Conservation (phyloP, 2,329 filamentous ascomycete genomes). For the Apiospora kogelbergensis region DNA sequence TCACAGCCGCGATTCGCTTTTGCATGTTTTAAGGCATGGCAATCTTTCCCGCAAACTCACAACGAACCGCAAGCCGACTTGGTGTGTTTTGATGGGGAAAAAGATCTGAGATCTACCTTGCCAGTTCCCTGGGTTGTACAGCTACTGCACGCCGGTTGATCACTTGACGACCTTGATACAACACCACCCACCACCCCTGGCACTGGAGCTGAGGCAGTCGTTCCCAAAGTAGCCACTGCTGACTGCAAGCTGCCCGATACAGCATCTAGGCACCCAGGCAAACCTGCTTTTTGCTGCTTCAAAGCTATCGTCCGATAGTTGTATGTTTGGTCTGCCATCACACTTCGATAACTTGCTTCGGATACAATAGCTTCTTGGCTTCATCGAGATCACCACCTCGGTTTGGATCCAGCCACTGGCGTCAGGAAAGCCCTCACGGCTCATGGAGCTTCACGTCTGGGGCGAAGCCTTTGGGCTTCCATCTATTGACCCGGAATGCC, state of each 20-base stretch:
- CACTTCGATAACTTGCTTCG: background rate
- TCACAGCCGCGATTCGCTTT: background rate
- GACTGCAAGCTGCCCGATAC: background rate
- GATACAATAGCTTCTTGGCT: background rate
- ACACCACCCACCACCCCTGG: too few relatives aligned
- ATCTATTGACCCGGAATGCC: conserved; percentile 88
- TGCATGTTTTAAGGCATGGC: background rate
- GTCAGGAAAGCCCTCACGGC: background rate
- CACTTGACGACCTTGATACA: background rate
- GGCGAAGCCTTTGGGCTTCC: conserved; percentile 85
- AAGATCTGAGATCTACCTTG: background rate
- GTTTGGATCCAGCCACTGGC: background rate
- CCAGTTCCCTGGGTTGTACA: conserved; percentile 1
- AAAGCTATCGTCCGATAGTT: background rate
- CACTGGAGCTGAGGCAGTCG: background rate
- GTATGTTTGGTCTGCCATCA: background rate
- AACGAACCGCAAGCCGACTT: background rate
- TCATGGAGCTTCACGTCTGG: conserved; percentile 83
- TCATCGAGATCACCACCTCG: conserved; percentile 2
- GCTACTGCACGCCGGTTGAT: background rate
- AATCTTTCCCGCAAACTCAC: background rate
- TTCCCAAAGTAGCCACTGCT: background rate
- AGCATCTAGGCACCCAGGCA: background rate
- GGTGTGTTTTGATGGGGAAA: background rate
- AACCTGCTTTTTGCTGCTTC: background rate